Base-by-base conservation (phyloP, 1,139 yeast species). In the Yamadazyma oceani region DNA sequence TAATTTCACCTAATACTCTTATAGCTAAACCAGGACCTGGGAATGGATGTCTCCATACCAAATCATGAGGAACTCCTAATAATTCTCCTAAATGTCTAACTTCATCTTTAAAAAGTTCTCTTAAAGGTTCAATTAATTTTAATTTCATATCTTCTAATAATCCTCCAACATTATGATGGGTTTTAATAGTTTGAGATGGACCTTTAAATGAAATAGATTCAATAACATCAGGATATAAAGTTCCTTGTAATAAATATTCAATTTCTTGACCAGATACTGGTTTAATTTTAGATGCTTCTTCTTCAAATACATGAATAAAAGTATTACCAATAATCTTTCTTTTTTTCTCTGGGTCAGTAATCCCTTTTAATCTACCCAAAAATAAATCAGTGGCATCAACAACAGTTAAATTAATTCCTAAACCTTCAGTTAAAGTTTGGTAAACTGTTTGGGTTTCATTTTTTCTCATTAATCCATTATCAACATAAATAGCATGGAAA, bases 21-120 rank as follows among this genome's bases (percentile, higher is more conserved):
- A 92, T 94, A 52, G 97, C 98, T 60, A 92, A 86, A 73, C 99
- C 99, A 62, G 99, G 99, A 61, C 99, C 99, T 57, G 99, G 99
- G 96, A 92, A 92, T 42, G 99, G 99, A 62, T 92, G 99, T 78
- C 99, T 87, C 97, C 98, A 90, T 51, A 92, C 97, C 55, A 92
- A 78, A 54, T 92, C 98, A 59, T 88, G 94, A 33, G 97, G 95
- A 55, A 92, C 94, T 38, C 96, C 97, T 72, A 92, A 73, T 40
- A 94, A 71, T 69, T 88, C 88, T 66, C 99, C 99, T 55, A 92
- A 75, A 56, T 82, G 86, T 69, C 99, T 90, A 42, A 92, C 98
- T 75, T 92, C 99, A 63, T 92, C 99, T 73, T 92, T 92, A 79
- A 94, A 92, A 57, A 92, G 78, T 74, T 92, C 99, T 69, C 99